These are phyloP conservation scores for Chlorella sp. DNA, from an alignment of 139 green algal species.

Conservation along the genomic window DNA sequence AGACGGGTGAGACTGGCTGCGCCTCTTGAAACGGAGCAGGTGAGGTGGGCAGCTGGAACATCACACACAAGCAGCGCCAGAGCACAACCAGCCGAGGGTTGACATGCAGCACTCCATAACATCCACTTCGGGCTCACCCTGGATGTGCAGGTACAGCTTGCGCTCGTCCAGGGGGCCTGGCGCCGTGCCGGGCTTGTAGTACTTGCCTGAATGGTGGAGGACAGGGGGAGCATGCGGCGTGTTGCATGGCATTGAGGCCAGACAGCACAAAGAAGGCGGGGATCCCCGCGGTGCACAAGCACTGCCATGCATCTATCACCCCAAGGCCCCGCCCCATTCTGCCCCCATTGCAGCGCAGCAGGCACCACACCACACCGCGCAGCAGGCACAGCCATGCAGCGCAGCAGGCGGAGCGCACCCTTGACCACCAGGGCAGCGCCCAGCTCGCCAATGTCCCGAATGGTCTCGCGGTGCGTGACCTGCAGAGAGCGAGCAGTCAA, in stretches of 20 bases:
- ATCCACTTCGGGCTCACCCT: too few species aligned
- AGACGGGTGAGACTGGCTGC: too few species aligned
- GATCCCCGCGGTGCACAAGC: too few species aligned
- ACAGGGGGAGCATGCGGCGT: not conserved
- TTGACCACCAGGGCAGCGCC: constrained; percentile 91
- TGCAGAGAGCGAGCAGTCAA: constrained; percentile 37
- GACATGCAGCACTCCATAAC: too few species aligned
- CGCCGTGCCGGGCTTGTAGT: constrained; percentile 64
- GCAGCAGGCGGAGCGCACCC: constrained; percentile 41
- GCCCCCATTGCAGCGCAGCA: not conserved
- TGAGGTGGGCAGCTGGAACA: too few species aligned
- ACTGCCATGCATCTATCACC: too few species aligned
- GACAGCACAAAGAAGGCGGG: too few species aligned
- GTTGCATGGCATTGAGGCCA: too few species aligned
- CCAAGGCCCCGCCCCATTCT: too few species aligned
- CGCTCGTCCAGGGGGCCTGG: constrained; percentile 79
- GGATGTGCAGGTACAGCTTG: constrained; percentile 97
- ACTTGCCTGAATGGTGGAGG: constrained; percentile 49
- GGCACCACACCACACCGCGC: not conserved
- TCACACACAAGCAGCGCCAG: too few species aligned
- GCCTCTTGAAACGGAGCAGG: too few species aligned
- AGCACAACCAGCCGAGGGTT: too few species aligned
- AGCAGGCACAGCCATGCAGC: not conserved
- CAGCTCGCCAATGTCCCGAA: constrained; percentile 87
- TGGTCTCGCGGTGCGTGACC: constrained; percentile 94